Evolutionary conservation across 164 flowering plant genomes (phyloP).

Genomic region (Aristolochia fimbriata): DNA sequence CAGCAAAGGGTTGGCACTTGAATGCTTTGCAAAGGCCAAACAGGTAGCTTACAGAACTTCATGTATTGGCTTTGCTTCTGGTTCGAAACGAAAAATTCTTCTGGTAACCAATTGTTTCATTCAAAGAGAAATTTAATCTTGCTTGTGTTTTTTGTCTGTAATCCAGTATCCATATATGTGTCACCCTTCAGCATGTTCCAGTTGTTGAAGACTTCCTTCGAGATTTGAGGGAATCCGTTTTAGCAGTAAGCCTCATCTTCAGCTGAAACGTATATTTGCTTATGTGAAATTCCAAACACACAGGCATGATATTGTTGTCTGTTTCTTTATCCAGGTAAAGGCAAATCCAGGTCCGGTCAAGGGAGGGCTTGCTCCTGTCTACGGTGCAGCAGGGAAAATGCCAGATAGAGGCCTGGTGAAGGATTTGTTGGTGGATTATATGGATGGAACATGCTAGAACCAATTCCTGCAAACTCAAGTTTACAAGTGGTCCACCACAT

Average conservation of each 20-base stretch:
- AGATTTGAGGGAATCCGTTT: conserved; percentile 61
- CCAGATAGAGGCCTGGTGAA: conserved; percentile 77
- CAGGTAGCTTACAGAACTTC: conserved; percentile 34
- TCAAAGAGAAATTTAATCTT: no score
- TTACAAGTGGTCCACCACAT: no score
- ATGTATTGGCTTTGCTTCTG: no score
- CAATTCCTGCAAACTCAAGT: no score
- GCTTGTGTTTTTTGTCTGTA: neutral
- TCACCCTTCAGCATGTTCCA: conserved; percentile 89
- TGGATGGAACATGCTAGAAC: conserved; percentile 69
- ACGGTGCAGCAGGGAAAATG: conserved; percentile 92
- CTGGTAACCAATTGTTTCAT: no score
- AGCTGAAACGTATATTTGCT: no score
- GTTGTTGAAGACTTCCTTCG: conserved; percentile 55
- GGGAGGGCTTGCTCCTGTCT: conserved; percentile 94
- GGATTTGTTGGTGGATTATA: conserved; percentile 69
- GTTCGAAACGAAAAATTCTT: no score
- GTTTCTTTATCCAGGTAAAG: conserved; percentile 47
- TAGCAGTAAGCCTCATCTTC: conserved; percentile 51
- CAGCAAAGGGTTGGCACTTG: conserved; percentile 93
- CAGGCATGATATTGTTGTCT: neutral
- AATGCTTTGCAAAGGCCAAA: conserved; percentile 92
- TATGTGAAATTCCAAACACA: no score
- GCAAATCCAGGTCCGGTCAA: conserved; percentile 73
- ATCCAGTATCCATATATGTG: conserved; percentile 82